Conservation (phyloP, 345 rosid genomes). For the Aurinia saxatilis region DNA sequence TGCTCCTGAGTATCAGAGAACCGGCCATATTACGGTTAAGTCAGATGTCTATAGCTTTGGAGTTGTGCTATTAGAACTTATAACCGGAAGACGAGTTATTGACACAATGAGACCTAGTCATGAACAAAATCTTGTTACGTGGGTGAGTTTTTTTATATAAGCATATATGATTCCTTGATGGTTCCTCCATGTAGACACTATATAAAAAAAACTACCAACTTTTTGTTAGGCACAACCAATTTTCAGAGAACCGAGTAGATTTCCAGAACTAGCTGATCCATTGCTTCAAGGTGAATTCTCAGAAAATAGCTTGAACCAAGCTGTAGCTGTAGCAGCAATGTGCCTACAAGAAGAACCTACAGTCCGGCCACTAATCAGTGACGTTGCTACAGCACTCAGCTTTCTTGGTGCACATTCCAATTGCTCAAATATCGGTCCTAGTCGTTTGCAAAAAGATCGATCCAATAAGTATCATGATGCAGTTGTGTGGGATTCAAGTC, state of each 20-base stretch:
- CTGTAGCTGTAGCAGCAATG: constrained; percentile 73
- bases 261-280: constrained; percentile 57
- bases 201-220: not conserved
- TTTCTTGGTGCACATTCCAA: constrained; percentile 32
- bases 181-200: not conserved
- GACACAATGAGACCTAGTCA: constrained; percentile 47
- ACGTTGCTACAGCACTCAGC: constrained; percentile 64
- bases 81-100: constrained; percentile 72
- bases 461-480: not conserved
- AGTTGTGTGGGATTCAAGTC: not conserved
- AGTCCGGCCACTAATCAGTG: constrained; percentile 59
- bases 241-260: constrained; percentile 49
- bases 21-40: constrained; percentile 62
- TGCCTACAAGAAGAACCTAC: constrained; percentile 64
- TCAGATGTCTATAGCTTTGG: constrained; percentile 94
- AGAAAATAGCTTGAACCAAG: constrained; percentile 50
- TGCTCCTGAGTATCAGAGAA: constrained; percentile 86
- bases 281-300: constrained; percentile 42
- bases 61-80: constrained; percentile 72
- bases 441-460: not conserved
- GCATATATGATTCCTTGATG: not conserved
- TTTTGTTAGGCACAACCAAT: constrained; percentile 54
- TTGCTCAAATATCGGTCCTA: not conserved
- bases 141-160: constrained; percentile 41
- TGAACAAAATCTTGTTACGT: constrained; percentile 64